Conservation (phyloP, 148 eudicot species). For the Nyssa sinensis region DNA sequence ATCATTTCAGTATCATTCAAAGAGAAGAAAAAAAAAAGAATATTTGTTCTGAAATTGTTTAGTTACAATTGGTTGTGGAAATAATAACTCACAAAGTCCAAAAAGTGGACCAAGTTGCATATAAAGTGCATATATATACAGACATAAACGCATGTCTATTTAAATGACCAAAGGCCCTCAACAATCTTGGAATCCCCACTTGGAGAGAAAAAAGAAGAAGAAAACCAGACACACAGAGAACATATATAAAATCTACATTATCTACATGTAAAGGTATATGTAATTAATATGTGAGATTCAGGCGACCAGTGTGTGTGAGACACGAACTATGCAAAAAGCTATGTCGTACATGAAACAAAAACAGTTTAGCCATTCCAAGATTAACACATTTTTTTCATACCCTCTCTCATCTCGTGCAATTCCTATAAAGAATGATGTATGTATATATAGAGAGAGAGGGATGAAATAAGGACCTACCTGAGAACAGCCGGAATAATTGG, state of each 20-base stretch:
- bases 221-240: neutral
- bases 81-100: too few relatives aligned
- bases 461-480: constrained; percentile 8
- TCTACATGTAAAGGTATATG: too few relatives aligned
- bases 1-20: too few relatives aligned
- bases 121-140: neutral
- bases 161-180: neutral
- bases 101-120: too few relatives aligned
- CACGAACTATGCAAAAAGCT: too few relatives aligned
- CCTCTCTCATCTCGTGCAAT: neutral
- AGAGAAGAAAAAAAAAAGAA: neutral
- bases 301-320: neutral
- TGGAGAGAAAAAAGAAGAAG: neutral
- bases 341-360: neutral
- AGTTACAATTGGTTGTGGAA: too few relatives aligned
- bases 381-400: neutral
- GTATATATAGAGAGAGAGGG: neutral
- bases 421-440: neutral
- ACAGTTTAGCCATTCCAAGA: neutral
- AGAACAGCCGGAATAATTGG: neutral
- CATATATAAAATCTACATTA: too few relatives aligned
- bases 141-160: neutral
- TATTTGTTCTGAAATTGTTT: too few relatives aligned
- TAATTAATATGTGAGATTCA: neutral
- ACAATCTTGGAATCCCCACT: neutral